Base-by-base conservation (phyloP, 2,329 filamentous ascomycete species). In the Hortaea sp. region DNA sequence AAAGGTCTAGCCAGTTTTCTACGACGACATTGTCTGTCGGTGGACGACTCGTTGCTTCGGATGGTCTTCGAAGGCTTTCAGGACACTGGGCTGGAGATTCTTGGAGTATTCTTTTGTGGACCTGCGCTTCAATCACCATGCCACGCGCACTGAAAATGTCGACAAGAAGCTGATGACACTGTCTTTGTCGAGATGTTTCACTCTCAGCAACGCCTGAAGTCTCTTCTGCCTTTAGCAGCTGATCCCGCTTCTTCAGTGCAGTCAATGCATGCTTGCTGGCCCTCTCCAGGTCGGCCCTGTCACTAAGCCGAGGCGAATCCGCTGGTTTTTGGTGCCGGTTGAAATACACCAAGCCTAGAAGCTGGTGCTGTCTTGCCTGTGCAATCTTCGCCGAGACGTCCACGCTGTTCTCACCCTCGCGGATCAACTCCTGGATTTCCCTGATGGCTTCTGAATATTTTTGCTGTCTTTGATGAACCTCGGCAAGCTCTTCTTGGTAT, bases 401-500 rank as follows among this genome's bases (percentile, higher is more conserved):
- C 28, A 10, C 20, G 4, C 20, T n/a, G 43, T 44, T 13, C 37
- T n/a, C 27, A 43, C 43, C 41, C 37, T 53, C 53, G 5, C 51
- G 39, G 6, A 54, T 41, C 20, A 57, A 44, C 27, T 44, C 40
- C 20, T 48, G 45, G 37, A 56, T 43, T 20, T 48, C 49, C 7
- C 38, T 46, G 28, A 52, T 46, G 11, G 53, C 55, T 46, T 55
- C 54, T 11, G 46, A 48, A 43, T 44, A 56, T 35, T 55, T 56
- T n/a, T 46, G 41, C 39, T 55, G 53, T 41, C 52, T 49, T 37
- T 46, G 45, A 28, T 49, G 51, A 13, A 57, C 28, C 9, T 35
- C 41, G 9, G 52, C 53, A 12, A 56, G 35, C 29, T 55, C 45
- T 37, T 56, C 54, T 13, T 52, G 50, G 40, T 56, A 42, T 39